These are phyloP conservation scores for Solanum lycopersicoides DNA, from an alignment of 257 asterid genomes.

Conservation along the genomic window DNA sequence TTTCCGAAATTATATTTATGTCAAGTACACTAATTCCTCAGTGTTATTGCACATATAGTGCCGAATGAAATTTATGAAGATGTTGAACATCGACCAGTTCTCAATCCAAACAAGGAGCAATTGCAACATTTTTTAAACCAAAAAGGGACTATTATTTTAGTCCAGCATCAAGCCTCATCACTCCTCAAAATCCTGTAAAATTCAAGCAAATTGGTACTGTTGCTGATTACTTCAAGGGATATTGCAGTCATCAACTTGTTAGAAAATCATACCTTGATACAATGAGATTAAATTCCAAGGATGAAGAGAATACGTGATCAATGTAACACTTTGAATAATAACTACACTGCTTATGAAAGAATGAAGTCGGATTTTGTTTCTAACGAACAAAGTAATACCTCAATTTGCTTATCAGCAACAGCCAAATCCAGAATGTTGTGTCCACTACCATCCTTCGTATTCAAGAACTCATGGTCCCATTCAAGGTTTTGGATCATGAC, in stretches of 20 bases:
- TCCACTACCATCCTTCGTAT: constrained; percentile 1
- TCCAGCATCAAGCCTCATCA: neutral
- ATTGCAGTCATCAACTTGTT: neutral
- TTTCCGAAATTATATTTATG: neutral
- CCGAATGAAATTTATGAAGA: neutral
- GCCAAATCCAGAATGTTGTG: constrained; percentile 9
- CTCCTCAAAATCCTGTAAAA: neutral
- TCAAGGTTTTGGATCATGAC: too few species aligned
- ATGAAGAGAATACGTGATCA: neutral
- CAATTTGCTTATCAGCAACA: constrained; percentile 4
- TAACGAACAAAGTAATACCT: constrained; percentile 18
- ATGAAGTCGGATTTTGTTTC: neutral
- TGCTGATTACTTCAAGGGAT: neutral
- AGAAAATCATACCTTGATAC: neutral
- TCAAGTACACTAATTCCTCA: neutral
- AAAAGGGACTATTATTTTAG: neutral
- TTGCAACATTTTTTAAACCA: neutral
- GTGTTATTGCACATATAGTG: neutral
- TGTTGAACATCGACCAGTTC: neutral
- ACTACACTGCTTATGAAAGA: neutral
- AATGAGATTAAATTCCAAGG: neutral
- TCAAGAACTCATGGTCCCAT: neutral
- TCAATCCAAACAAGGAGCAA: neutral
- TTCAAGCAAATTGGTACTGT: neutral
- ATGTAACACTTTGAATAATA: neutral